These are phyloP conservation scores for Populus deltoides DNA, from an alignment of 345 rosid species.

Conservation along the genomic window DNA sequence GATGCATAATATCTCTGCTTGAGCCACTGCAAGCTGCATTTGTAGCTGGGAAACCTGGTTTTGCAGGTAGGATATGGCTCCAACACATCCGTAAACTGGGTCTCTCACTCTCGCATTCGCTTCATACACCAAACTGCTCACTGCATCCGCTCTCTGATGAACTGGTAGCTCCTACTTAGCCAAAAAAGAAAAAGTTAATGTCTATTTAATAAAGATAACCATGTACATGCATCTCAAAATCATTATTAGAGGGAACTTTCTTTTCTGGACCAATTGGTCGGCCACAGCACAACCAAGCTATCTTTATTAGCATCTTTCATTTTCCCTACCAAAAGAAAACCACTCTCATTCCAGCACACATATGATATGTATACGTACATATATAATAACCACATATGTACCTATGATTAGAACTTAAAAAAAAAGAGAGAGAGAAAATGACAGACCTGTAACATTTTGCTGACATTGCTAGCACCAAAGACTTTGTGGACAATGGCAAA, in stretches of 20 bases:
- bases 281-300: background rate
- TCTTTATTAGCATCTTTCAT: background rate
- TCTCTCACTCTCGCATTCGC: conserved; percentile 32
- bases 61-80: conserved; percentile 34
- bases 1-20: conserved; percentile 29
- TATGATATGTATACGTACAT: background rate
- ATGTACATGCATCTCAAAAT: background rate
- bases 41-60: conserved; percentile 32
- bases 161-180: conserved; percentile 26
- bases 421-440: background rate
- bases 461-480: conserved; percentile 34
- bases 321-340: background rate
- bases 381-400: background rate
- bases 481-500: conserved; percentile 34
- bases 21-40: conserved; percentile 33
- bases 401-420: background rate
- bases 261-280: background rate
- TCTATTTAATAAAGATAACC: background rate
- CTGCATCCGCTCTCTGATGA: conserved; percentile 33
- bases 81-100: conserved; percentile 35
- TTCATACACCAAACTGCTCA: conserved; percentile 35
- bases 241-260: background rate
- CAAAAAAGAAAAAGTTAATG: background rate
- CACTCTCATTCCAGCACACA: background rate
- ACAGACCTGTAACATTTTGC: conserved; percentile 32